Percentiles rank a stretch among this genome's conserved stretches.
Conservation (phyloP, 2,329 filamentous ascomycete genomes). For the Triangularia setosa region DNA sequence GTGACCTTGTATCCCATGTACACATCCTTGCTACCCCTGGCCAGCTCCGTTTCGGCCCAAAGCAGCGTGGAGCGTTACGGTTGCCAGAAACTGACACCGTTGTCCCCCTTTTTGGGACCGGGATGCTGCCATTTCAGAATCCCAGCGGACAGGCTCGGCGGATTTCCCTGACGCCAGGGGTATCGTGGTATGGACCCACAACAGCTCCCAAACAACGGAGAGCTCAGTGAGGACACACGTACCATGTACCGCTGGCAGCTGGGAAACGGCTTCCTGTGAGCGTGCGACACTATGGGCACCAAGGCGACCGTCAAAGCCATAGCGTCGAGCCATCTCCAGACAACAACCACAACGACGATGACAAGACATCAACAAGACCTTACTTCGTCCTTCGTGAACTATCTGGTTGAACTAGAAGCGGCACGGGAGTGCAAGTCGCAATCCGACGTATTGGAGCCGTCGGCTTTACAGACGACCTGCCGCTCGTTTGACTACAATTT, state of each 20-base stretch:
- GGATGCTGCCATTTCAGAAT: conserved; percentile 22
- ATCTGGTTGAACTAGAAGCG: neutral
- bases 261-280: conserved; percentile 20
- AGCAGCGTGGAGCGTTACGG: conserved; percentile 15
- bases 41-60: conserved; percentile 22
- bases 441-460: neutral
- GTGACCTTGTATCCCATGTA: conserved; percentile 16
- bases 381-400: neutral
- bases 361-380: neutral
- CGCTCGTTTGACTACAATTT: neutral
- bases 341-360: neutral
- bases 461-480: no score
- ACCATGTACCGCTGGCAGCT: conserved; percentile 9
- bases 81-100: conserved; percentile 18
- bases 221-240: conserved; percentile 5
- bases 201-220: neutral
- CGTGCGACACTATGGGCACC: conserved; percentile 8
- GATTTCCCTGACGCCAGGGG: conserved; percentile 16
- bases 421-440: neutral
- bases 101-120: conserved; percentile 17
- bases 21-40: conserved; percentile 2
- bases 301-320: conserved; percentile 6
- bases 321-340: neutral
- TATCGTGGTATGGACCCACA: conserved; percentile 9
- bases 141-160: conserved; percentile 22